Evolutionary conservation across 1,139 yeast genomes (phyloP).

Genomic region (Lodderomyces pseudojiufengensis): DNA sequence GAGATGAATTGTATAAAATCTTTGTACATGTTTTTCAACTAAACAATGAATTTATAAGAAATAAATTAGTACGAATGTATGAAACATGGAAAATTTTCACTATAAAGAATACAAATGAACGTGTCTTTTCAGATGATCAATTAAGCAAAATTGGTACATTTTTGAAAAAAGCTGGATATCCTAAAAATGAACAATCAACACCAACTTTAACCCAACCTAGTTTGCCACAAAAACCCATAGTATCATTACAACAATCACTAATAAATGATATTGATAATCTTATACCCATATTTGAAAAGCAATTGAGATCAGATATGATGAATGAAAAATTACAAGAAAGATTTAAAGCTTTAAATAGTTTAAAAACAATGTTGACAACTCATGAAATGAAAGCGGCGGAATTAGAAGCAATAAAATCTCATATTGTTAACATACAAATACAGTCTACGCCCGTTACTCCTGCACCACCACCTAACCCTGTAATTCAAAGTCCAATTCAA

Average conservation of each 20-base stretch:
- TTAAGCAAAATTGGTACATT: constrained; percentile 73
- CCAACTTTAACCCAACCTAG: background rate
- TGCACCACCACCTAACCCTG: constrained; percentile 10
- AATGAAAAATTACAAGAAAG: constrained; percentile 38
- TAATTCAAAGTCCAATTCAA: constrained; percentile 11
- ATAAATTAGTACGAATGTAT: constrained; percentile 70
- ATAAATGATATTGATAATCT: constrained; percentile 45
- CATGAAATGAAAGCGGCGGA: constrained; percentile 41
- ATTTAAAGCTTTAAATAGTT: constrained; percentile 42
- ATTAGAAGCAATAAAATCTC: constrained; percentile 37
- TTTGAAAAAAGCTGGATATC: constrained; percentile 44
- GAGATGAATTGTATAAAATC: constrained; percentile 59
- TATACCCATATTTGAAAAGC: constrained; percentile 35
- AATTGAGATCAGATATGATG: constrained; percentile 19
- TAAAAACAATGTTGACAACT: constrained; percentile 35
- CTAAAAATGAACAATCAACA: constrained; percentile 7
- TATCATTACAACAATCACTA: constrained; percentile 20
- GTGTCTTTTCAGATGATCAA: constrained; percentile 71
- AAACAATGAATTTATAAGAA: constrained; percentile 72
- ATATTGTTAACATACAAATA: constrained; percentile 26
- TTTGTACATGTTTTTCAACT: constrained; percentile 76
- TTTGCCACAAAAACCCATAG: constrained; percentile 4
- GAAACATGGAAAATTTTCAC: constrained; percentile 74
- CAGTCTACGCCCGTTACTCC: constrained; percentile 25
- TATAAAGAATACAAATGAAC: constrained; percentile 56